Evolutionary conservation across 2,329 filamentous ascomycete genomes (phyloP).

Genomic region (Stagonosporopsis rhizophila): DNA sequence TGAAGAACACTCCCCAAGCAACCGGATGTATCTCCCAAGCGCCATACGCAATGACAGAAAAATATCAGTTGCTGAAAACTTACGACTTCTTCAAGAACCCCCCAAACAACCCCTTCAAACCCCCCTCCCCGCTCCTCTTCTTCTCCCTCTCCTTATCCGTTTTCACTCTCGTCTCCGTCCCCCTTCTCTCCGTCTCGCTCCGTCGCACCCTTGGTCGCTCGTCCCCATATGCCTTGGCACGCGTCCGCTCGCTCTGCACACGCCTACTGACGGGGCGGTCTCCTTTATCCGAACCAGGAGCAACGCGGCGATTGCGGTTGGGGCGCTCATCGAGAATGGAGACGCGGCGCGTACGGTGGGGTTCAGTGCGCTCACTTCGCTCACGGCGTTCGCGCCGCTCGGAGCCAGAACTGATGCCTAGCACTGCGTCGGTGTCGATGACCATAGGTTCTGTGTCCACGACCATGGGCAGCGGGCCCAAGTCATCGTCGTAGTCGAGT

Average conservation of each 20-base stretch:
- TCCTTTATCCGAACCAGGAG: slow-evolving; percentile 36
- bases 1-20: slow-evolving; percentile 10
- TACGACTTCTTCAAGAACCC: slow-evolving; percentile 38
- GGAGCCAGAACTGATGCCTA: slow-evolving; percentile 38
- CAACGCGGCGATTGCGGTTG: slow-evolving; percentile 39
- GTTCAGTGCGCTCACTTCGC: neutral
- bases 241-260: slow-evolving; percentile 37
- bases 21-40: slow-evolving; percentile 9
- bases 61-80: too few species aligned
- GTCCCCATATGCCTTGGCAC: slow-evolving; percentile 34
- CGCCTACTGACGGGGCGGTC: slow-evolving; percentile 39
- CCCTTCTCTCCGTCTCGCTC: slow-evolving; percentile 30
- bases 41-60: neutral
- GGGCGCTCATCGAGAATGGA: slow-evolving; percentile 40
- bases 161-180: slow-evolving; percentile 33
- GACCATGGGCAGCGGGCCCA: slow-evolving; percentile 2
- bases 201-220: slow-evolving; percentile 32
- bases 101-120: slow-evolving; percentile 42
- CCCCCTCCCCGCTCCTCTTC: slow-evolving; percentile 41
- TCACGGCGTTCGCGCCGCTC: slow-evolving; percentile 35
- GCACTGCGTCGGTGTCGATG: slow-evolving; percentile 32
- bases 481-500: slow-evolving; percentile 17
- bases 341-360: slow-evolving; percentile 30
- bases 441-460: slow-evolving; percentile 4
- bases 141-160: slow-evolving; percentile 24